Evolutionary conservation across 2,329 filamentous ascomycete genomes (phyloP).

Genomic region (Botryotinia globosa): DNA sequence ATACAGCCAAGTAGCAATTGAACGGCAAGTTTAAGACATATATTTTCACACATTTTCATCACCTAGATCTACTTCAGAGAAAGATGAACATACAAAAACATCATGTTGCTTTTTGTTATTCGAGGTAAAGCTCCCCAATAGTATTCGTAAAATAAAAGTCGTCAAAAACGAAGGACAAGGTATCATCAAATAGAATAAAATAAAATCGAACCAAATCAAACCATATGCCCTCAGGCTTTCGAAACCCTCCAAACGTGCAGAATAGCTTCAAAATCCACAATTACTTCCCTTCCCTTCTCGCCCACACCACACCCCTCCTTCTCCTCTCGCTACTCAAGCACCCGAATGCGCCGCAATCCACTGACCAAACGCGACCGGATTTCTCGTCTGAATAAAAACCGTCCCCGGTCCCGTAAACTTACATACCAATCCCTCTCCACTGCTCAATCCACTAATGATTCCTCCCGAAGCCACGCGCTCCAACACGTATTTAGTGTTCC

Average conservation of each 20-base stretch:
- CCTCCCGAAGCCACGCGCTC: conserved; percentile 89
- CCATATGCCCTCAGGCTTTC: background rate
- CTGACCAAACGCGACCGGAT: conserved; percentile 51
- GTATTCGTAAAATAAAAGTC: no score
- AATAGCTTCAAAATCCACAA: background rate
- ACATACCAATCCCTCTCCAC: conserved; percentile 87
- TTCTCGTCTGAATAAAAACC: conserved; percentile 89
- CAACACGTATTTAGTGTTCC: conserved; percentile 93
- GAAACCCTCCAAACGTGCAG: background rate
- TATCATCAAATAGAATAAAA: background rate
- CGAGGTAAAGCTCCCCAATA: background rate
- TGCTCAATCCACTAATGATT: conserved; percentile 80
- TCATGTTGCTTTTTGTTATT: background rate
- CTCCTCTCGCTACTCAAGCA: background rate
- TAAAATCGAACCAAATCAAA: background rate
- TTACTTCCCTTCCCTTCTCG: no score
- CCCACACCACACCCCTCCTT: no score
- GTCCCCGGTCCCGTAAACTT: conserved; percentile 91
- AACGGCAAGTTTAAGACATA: no score
- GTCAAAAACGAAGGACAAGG: background rate
- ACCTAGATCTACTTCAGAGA: background rate
- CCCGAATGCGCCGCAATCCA: conserved; percentile 16
- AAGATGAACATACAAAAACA: background rate
- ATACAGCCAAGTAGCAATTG: background rate
- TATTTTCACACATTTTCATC: background rate